phyloP scores from a whole-genome alignment of 495 filamentous ascomycete genomes.

The Extremus antarcticus region DNA sequence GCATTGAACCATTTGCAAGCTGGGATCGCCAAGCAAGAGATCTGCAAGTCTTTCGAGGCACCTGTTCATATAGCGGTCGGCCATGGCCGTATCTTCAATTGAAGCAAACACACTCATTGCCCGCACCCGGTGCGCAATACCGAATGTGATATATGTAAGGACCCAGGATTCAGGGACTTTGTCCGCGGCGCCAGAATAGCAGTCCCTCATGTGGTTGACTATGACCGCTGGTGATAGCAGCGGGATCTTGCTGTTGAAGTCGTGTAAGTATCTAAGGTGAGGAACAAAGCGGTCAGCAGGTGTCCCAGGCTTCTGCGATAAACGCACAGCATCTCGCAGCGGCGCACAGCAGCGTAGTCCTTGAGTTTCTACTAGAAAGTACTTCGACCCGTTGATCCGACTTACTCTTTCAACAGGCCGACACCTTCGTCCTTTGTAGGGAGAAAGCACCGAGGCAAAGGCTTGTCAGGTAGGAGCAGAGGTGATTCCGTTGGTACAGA shows the following conservation, averaged over 20 bases:
- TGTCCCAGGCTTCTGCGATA: too few species aligned
- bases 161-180: neutral
- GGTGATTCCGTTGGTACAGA: neutral
- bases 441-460: neutral
- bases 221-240: neutral
- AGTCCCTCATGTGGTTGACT: neutral
- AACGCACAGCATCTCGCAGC: too few species aligned
- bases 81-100: neutral
- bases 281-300: too few species aligned
- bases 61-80: conserved; percentile 2
- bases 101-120: neutral
- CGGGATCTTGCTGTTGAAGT: conserved; percentile 4
- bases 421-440: neutral
- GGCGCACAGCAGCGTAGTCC: too few species aligned
- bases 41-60: neutral
- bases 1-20: neutral
- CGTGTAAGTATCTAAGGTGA: neutral
- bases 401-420: neutral
- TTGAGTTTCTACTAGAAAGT: too few species aligned
- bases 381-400: too few species aligned
- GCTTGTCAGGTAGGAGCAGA: neutral
- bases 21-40: neutral
- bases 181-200: neutral
- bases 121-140: conserved; percentile 1
- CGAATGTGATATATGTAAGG: neutral